Evolutionary conservation across 1,284 basidiomycete species (phyloP).

Genomic region (Porodaedalea pini): DNA sequence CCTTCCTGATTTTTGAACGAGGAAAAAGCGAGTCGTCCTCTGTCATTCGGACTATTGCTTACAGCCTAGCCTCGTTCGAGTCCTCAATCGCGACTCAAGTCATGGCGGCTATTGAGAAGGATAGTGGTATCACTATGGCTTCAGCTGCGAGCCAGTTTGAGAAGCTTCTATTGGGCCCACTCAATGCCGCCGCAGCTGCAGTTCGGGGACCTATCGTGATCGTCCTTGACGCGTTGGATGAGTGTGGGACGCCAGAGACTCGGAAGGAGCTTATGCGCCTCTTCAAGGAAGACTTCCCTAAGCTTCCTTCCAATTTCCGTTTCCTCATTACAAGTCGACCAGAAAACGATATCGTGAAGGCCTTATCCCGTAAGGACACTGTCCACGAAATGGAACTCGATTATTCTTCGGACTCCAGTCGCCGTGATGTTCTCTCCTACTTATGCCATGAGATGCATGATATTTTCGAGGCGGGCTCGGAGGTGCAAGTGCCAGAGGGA

Average conservation of each 20-base stretch:
- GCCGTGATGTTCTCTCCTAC: not conserved
- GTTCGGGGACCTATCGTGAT: not conserved
- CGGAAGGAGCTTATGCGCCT: not conserved
- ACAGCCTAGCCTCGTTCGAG: not conserved
- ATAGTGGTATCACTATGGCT: slow-evolving; percentile 1
- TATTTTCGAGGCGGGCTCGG: not conserved
- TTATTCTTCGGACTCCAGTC: not conserved
- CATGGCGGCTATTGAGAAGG: not conserved
- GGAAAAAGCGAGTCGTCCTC: not conserved
- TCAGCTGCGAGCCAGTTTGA: not conserved
- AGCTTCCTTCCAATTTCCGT: not conserved
- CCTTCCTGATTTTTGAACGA: slow-evolving; percentile 30
- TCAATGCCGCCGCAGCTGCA: not conserved
- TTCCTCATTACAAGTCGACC: not conserved
- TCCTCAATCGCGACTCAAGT: not conserved
- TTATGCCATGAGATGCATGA: not conserved
- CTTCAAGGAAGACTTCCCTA: not conserved
- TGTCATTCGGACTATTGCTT: not conserved
- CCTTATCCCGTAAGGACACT: not conserved
- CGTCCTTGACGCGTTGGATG: slow-evolving; percentile 6
- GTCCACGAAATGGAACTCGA: not conserved
- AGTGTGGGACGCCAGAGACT: not conserved
- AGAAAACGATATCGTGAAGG: not conserved
- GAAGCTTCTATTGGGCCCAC: not conserved
- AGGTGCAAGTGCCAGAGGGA: not conserved